These are phyloP conservation scores for Asterella californica DNA, from an alignment of 225 moss, liverwort and hornwort genomes.

Conservation along the genomic window DNA sequence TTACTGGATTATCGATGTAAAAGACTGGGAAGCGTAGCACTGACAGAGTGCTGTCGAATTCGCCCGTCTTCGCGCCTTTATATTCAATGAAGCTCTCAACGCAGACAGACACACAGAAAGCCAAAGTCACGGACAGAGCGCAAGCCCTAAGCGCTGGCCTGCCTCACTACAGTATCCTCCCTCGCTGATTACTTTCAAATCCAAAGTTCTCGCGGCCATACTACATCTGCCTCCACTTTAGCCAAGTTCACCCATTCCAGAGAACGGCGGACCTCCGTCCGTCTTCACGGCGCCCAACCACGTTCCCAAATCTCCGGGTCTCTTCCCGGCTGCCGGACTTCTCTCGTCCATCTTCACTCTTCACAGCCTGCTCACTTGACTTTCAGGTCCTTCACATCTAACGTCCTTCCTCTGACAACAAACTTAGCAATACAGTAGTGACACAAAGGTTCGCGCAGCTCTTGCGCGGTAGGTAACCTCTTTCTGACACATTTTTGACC, in stretches of 20 bases:
- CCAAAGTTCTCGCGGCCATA: background rate
- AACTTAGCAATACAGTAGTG: too few species aligned
- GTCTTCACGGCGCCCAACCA: too few species aligned
- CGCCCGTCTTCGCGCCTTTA: background rate
- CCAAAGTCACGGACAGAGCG: background rate
- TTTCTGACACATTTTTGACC: too few species aligned
- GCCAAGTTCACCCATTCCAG: background rate
- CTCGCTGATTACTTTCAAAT: background rate
- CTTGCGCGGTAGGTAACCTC: too few species aligned
- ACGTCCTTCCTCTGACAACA: too few species aligned
- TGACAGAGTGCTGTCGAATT: background rate
- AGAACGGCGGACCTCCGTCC: background rate
- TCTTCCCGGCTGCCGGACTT: too few species aligned
- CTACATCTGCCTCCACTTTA: background rate
- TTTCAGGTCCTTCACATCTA: too few species aligned
- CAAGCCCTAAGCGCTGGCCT: slow-evolving; percentile 10
- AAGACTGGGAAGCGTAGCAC: background rate
- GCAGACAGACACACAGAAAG: background rate
- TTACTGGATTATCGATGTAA: background rate
- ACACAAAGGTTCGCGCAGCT: too few species aligned
- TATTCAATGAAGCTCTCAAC: background rate
- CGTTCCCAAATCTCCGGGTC: background rate
- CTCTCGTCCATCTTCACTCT: too few species aligned
- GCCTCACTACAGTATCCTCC: background rate
- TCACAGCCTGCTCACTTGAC: too few species aligned